Conservation (phyloP, 371 early-diverging fungal species). For the Apophysomyces ossiformis region DNA sequence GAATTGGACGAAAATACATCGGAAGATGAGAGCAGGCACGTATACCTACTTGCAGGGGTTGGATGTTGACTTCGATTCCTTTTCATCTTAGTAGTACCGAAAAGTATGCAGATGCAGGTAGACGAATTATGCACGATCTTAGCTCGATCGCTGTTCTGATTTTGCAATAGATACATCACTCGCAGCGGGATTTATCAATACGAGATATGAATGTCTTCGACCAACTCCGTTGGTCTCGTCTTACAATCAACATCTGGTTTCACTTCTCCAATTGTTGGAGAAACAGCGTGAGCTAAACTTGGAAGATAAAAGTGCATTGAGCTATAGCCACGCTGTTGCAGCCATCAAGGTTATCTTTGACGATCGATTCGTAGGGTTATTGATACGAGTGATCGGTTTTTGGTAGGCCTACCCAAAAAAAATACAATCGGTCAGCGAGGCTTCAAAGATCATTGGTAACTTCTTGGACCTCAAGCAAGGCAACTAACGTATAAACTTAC, state of each 20-base stretch:
- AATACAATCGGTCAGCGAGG: slow-evolving; percentile 46
- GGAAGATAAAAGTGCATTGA: slow-evolving; percentile 46
- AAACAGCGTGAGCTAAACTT: slow-evolving; percentile 35
- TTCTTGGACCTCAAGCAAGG: neutral
- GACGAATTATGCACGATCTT: neutral
- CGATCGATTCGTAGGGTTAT: neutral
- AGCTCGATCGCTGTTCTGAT: neutral
- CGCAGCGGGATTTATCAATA: slow-evolving; percentile 39
- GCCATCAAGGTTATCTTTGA: slow-evolving; percentile 45
- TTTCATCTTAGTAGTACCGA: neutral
- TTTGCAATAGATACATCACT: slow-evolving; percentile 22
- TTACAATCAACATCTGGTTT: slow-evolving; percentile 42
- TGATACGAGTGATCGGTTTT: neutral
- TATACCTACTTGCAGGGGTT: too few species aligned
- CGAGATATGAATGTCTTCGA: slow-evolving; percentile 49
- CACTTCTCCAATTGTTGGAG: slow-evolving; percentile 43
- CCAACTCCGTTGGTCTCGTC: slow-evolving; percentile 47
- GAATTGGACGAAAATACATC: slow-evolving; percentile 5
- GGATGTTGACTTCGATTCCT: neutral
- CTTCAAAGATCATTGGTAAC: slow-evolving; percentile 47
- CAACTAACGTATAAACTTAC: too few species aligned
- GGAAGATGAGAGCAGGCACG: too few species aligned
- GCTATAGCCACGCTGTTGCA: slow-evolving; percentile 54
- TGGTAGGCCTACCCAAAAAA: slow-evolving; percentile 53
- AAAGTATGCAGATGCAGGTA: neutral